phyloP scores from a whole-genome alignment of 164 flowering plant species.

The Chloranthus sessilifolius region DNA sequence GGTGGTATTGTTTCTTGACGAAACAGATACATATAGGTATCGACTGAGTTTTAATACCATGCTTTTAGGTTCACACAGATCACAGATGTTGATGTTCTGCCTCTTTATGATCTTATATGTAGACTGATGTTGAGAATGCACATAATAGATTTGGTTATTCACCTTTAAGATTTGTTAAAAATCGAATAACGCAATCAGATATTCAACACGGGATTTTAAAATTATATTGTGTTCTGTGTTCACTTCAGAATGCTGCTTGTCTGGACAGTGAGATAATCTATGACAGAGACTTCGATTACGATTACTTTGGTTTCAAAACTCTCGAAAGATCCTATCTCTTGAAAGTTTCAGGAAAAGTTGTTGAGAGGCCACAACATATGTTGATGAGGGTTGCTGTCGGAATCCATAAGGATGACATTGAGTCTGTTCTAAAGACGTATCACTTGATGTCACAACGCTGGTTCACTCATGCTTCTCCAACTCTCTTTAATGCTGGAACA shows the following conservation, averaged over 20 bases:
- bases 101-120: too few species aligned
- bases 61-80: too few species aligned
- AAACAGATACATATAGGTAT: too few species aligned
- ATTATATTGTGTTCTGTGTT: too few species aligned
- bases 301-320: slow-evolving; percentile 98
- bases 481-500: slow-evolving; percentile 79
- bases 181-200: too few species aligned
- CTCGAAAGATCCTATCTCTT: slow-evolving; percentile 97
- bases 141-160: too few species aligned
- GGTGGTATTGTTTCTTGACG: too few species aligned
- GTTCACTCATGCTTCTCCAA: slow-evolving; percentile 91
- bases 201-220: too few species aligned
- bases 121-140: too few species aligned
- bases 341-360: slow-evolving; percentile 88
- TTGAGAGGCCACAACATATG: slow-evolving; percentile 99
- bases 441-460: slow-evolving; percentile 96
- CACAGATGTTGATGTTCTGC: too few species aligned
- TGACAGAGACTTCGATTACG: slow-evolving; percentile 97
- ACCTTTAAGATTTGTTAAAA: too few species aligned
- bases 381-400: slow-evolving; percentile 99
- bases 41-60: too few species aligned
- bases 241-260: slow-evolving; percentile 81
- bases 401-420: slow-evolving; percentile 93
- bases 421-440: slow-evolving; percentile 81
- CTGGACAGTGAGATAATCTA: slow-evolving; percentile 97